Evolutionary conservation across 495 filamentous ascomycete species (phyloP).

Genomic region (Rusavskia elegans): DNA sequence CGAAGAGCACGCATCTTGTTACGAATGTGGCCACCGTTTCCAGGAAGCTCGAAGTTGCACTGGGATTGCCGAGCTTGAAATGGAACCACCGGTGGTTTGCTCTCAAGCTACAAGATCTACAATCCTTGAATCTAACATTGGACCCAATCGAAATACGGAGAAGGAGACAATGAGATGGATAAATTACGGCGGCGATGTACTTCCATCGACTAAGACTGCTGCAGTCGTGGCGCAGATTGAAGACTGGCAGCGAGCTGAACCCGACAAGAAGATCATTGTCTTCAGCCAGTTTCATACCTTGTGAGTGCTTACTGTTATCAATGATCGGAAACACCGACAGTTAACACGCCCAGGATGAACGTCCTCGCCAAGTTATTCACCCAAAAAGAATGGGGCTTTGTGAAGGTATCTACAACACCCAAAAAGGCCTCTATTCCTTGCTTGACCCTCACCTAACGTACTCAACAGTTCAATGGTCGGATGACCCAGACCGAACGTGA

Average conservation of each 20-base stretch:
- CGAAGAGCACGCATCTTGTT: constrained; percentile 10
- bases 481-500: constrained; percentile 16
- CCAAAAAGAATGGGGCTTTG: constrained; percentile 13
- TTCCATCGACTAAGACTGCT: constrained; percentile 7
- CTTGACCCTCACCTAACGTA: not conserved
- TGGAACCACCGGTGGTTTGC: too few species aligned
- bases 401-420: constrained; percentile 16
- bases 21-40: constrained; percentile 9
- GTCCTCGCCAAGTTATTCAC: constrained; percentile 18
- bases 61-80: not conserved
- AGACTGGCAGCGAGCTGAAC: constrained; percentile 20
- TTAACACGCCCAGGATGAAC: constrained; percentile 12
- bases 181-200: constrained; percentile 3
- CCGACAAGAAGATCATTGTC: constrained; percentile 23
- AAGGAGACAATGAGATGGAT: constrained; percentile 14
- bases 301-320: constrained; percentile 1
- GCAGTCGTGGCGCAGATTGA: constrained; percentile 13
- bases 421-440: too few species aligned
- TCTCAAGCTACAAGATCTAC: too few species aligned
- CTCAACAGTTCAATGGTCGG: constrained; percentile 19
- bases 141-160: not conserved
- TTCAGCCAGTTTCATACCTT: constrained; percentile 23
- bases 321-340: not conserved
- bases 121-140: not conserved
- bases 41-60: constrained; percentile 3